Evolutionary conservation across 495 filamentous ascomycete genomes (phyloP), one percentile per base, ranked within the genome.

Genomic region (Platismatia glauca): DNA sequence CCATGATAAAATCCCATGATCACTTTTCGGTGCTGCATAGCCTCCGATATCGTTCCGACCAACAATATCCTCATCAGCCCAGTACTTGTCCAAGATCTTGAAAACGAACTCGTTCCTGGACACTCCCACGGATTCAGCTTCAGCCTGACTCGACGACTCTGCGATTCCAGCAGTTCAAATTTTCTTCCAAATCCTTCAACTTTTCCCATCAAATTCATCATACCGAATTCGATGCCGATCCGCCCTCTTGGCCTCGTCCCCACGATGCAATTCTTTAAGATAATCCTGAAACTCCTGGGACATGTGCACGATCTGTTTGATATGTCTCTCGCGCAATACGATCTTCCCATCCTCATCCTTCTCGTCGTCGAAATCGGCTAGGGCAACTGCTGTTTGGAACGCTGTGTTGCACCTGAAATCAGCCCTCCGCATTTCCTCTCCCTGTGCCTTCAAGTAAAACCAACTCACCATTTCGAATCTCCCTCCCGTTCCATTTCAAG

Each of bases 331-430:
- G 37, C 66, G 62, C 22, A 72, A 58, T 4, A 52, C 59, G 55
- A 44, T 68, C 55, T 50, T 60, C n/a, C 61, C 62, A 50, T 69
- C 50, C 39, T 71, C 61, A 34, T 63, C 59, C 38, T 11, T 39
- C n/a, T 52, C 53, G 22, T 33, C 52, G 7, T 67, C 64, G 55
- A 58, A 63, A 33, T 65, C 62, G 12, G 66, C 69, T 11, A 72
- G 62, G 7, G 69, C 64, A 13, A 71, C 60, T 34, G 70, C 67
- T 18, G 68, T 72, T 60, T 70, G 66, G 57, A 70, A 70, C 7
- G 68, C 69, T 67, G 44, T 31, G 9, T 48, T 22, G 24, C 4
- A 35, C 29, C 9, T 35, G 46, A 27, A 31, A 53, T 55, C 38
- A 61, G 41, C 34, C 1, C 46, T 53, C 18, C 34, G 8, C 34